A percentile compares a stretch with the other conserved stretches of the same genome.
These are phyloP conservation scores for Sambucus nigra DNA, from an alignment of 129 eudicot genomes.

Conservation along the genomic window DNA sequence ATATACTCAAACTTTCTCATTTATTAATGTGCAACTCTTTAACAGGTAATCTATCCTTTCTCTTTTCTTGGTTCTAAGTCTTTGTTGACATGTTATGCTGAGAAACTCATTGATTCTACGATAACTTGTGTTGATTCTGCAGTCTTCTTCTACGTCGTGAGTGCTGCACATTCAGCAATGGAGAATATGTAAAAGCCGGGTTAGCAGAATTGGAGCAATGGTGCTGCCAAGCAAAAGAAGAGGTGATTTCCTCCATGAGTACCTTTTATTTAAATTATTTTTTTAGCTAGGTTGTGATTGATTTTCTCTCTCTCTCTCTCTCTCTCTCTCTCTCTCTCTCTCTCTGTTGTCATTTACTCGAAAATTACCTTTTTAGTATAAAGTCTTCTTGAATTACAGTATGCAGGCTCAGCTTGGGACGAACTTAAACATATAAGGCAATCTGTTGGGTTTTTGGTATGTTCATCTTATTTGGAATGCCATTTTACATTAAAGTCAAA, in stretches of 20 bases:
- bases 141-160: slow-evolving; percentile 92
- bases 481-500: slow-evolving; percentile 3
- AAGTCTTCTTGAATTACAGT: slow-evolving; percentile 39
- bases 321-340: not conserved
- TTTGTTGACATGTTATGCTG: not conserved
- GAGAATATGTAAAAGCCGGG: slow-evolving; percentile 89
- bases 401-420: slow-evolving; percentile 93
- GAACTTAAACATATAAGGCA: slow-evolving; percentile 93
- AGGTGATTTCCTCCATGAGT: slow-evolving; percentile 42
- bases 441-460: slow-evolving; percentile 93
- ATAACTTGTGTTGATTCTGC: slow-evolving; percentile 10
- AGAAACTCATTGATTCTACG: not conserved
- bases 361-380: not conserved
- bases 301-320: not conserved
- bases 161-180: slow-evolving; percentile 90
- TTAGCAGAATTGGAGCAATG: slow-evolving; percentile 87
- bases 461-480: slow-evolving; percentile 7
- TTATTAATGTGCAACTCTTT: slow-evolving; percentile 82
- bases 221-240: slow-evolving; percentile 89
- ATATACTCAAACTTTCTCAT: slow-evolving; percentile 67
- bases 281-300: too few species aligned
- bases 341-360: not conserved
- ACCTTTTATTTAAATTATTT: too few species aligned
- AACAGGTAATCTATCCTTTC: slow-evolving; percentile 79
- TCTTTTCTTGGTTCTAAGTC: not conserved